Evolutionary conservation across 139 green algal species (phyloP), one percentile per base, ranked within the genome.

Genomic region (Chlorella vulgaris): DNA sequence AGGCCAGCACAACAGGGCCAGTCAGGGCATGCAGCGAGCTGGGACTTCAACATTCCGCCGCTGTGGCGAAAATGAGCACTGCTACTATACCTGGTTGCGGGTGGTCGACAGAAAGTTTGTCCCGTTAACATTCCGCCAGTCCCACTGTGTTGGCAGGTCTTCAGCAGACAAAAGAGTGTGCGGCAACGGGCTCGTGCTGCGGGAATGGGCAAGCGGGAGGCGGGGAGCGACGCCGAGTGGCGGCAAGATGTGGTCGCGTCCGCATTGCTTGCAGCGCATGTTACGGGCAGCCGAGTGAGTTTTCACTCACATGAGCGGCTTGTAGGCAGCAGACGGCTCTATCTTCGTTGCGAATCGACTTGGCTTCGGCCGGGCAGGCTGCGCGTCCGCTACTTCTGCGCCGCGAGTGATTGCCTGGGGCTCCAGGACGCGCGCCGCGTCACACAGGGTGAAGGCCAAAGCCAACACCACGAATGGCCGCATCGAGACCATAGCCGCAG

Each of bases 21-120:
- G 33, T 47, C 10, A 65, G n/a, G 55, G 55, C 55, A n/a, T 28
- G 15, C 55, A 65, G 55, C 55, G 5, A n/a, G 18, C 5, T 65
- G 55, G 8, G 15, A 8, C 18, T 28, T 5, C 15, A 65, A n/a
- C 55, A 31, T 8, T 15, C 15, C 8, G 55, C n/a, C 55, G 21
- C 22, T 8, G 18, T 31, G 28, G 55, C 31, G 62, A 74, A 83
- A 62, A 3, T 42, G 62, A 51, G 62, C 43, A 69, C 67, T 83
- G 78, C 7, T 69, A 69, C 40, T 80, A 80, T 69, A 80, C 69
- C 80, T 86, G 93, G 83, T 97, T 97, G 50, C 92, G 81, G 0
- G 82, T 91, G 38, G 89, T 90, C 40, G 69, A 89, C 26, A 91
- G 62, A 76, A 89, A 96, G 78, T 93, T 95, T 31, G 78, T 87